These are phyloP conservation scores for Priceomyces fermenticarens DNA, from an alignment of 805 yeast species.

Conservation along the genomic window DNA sequence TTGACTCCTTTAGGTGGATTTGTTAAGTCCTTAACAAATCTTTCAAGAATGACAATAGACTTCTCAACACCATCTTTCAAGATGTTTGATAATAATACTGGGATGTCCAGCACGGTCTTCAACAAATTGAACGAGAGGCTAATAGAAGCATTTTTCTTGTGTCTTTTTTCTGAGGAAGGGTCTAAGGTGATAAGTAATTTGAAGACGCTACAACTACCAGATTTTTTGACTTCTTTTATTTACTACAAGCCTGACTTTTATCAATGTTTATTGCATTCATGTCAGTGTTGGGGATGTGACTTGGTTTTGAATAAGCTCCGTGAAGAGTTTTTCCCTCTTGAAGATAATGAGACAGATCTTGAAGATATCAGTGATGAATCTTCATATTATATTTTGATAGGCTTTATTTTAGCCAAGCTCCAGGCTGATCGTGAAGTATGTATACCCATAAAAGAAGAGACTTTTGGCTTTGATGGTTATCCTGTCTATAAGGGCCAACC, in stretches of 20 bases:
- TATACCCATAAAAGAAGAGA: conserved; percentile 27
- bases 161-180: conserved; percentile 14
- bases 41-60: conserved; percentile 25
- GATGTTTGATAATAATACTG: conserved; percentile 31
- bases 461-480: conserved; percentile 20
- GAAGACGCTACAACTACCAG: conserved; percentile 27
- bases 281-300: conserved; percentile 36
- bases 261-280: conserved; percentile 32
- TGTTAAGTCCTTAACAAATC: conserved; percentile 19
- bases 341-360: conserved; percentile 10
- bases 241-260: conserved; percentile 36
- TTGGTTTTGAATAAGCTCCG: conserved; percentile 20
- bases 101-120: conserved; percentile 25
- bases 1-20: conserved; percentile 31
- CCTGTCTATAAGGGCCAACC: conserved; percentile 36
- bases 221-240: conserved; percentile 33
- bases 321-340: conserved; percentile 19
- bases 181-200: conserved; percentile 13
- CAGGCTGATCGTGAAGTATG: conserved; percentile 37
- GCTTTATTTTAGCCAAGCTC: conserved; percentile 30
- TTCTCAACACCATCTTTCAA: conserved; percentile 35
- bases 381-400: conserved; percentile 28
- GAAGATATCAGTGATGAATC: conserved; percentile 21
- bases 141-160: conserved; percentile 34
- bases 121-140: conserved; percentile 31